A percentile compares a stretch with the other conserved stretches of the same genome.
phyloP scores from a whole-genome alignment of 2,329 filamentous ascomycete species.

The Talaromyces sp. region DNA sequence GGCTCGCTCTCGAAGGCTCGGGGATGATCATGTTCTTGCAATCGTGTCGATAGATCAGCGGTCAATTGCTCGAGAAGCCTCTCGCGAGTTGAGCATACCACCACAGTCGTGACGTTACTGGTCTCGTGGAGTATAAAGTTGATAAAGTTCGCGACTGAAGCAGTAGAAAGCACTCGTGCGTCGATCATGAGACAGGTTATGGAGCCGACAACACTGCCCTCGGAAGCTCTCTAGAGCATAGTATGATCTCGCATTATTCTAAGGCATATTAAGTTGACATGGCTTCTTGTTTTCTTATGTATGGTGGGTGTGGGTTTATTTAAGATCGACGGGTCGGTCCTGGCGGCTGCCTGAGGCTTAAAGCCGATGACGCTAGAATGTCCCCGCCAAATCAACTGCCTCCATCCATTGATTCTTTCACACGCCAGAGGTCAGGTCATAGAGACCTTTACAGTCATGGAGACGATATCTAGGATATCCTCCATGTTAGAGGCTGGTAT shows the following conservation, averaged over 20 bases:
- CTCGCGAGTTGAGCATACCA: slow-evolving; percentile 63
- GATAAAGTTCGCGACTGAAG: slow-evolving; percentile 54
- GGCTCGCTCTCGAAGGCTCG: slow-evolving; percentile 1
- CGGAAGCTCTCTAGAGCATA: not conserved
- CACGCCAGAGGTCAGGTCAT: slow-evolving; percentile 2
- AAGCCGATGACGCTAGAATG: slow-evolving; percentile 7
- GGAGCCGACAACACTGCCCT: not conserved
- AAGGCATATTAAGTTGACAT: not conserved
- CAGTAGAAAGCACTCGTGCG: slow-evolving; percentile 30
- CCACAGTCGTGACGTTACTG: slow-evolving; percentile 56
- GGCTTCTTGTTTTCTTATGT: not conserved
- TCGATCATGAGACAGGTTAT: slow-evolving; percentile 7
- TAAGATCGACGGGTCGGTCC: not conserved
- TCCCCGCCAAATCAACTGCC: not conserved
- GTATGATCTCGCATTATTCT: not conserved
- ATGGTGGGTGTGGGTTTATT: not conserved
- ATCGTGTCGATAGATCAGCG: slow-evolving; percentile 37
- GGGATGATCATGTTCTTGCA: not conserved
- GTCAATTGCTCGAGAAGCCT: slow-evolving; percentile 60
- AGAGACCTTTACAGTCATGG: slow-evolving; percentile 56
- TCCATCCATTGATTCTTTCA: not conserved
- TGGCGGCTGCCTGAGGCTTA: not conserved
- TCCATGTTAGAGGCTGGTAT: slow-evolving; percentile 90
- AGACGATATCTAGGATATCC: slow-evolving; percentile 92
- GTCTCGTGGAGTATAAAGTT: slow-evolving; percentile 57